phyloP scores from a whole-genome alignment of 2,329 filamentous ascomycete species.

The Fusarium devonianum region DNA sequence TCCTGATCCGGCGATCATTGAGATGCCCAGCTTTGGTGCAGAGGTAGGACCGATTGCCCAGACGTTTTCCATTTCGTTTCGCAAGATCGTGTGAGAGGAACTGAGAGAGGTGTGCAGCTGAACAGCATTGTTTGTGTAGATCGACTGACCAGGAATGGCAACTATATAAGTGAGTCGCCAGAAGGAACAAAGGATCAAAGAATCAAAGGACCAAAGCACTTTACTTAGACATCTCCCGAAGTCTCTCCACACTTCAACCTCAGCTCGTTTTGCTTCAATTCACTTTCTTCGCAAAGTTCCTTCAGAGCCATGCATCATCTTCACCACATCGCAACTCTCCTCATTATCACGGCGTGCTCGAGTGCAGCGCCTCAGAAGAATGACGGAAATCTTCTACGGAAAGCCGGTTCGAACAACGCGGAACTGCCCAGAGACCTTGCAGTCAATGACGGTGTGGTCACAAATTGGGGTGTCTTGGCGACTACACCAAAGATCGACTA shows the following conservation, averaged over 20 bases:
- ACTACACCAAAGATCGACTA: slow-evolving; percentile 29
- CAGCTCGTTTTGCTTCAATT: no score
- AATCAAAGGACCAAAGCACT: no score
- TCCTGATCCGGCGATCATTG: slow-evolving; percentile 11
- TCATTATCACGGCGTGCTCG: slow-evolving; percentile 1
- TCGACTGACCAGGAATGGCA: slow-evolving; percentile 1
- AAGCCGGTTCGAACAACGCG: not conserved
- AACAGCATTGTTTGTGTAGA: slow-evolving; percentile 5
- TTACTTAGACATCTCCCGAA: no score
- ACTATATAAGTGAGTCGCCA: slow-evolving; percentile 31
- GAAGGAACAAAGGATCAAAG: no score
- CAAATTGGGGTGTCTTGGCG: not conserved
- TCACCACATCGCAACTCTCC: not conserved
- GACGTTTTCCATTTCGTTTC: not conserved
- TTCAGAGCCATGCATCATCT: slow-evolving; percentile 3
- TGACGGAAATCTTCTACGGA: not conserved
- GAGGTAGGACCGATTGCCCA: not conserved
- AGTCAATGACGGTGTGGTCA: not conserved
- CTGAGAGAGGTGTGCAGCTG: not conserved
- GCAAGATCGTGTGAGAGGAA: slow-evolving; percentile 5
- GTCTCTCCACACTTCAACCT: no score
- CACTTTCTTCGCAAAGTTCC: not conserved
- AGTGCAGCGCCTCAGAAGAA: slow-evolving; percentile 5
- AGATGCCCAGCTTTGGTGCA: not conserved
- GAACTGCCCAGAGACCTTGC: not conserved